These are phyloP conservation scores for Fusarium sterilihyphosum DNA, from an alignment of 2,329 filamentous ascomycete species.

Conservation along the genomic window DNA sequence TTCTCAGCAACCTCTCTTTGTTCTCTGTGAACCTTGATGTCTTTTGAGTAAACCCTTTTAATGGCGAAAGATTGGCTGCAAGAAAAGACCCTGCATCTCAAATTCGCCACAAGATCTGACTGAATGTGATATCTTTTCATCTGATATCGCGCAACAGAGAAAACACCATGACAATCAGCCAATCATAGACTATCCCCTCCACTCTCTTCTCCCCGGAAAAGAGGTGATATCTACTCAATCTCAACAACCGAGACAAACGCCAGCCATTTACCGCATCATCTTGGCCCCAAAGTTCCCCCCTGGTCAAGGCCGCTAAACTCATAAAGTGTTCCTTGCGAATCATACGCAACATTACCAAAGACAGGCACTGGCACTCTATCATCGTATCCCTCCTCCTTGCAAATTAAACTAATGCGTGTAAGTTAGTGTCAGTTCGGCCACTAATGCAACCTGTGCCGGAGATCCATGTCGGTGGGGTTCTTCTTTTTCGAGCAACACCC, in stretches of 20 bases:
- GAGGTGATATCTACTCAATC: background rate
- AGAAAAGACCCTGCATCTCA: background rate
- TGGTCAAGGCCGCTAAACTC: background rate
- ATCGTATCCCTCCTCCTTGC: background rate
- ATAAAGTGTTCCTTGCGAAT: background rate
- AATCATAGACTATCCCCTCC: background rate
- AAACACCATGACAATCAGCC: background rate
- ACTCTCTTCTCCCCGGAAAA: background rate
- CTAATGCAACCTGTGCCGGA: conserved; percentile 30
- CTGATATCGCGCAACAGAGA: background rate
- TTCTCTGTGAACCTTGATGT: no score
- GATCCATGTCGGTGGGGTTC: conserved; percentile 1
- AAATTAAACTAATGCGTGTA: conserved; percentile 13
- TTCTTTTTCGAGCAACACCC: background rate
- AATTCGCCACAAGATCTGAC: background rate
- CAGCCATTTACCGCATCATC: background rate
- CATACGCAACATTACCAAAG: background rate
- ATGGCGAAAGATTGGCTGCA: background rate
- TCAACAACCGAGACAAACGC: background rate
- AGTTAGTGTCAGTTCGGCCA: conserved; percentile 23
- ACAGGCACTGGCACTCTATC: background rate
- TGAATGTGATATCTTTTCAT: background rate
- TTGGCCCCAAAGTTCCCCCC: background rate
- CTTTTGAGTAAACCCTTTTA: background rate
- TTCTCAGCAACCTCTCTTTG: background rate